A percentile compares a stretch with the other conserved stretches of the same genome.
Evolutionary conservation across 2,329 filamentous ascomycete genomes (phyloP).

Genomic region (Harringtonia lauricola): DNA sequence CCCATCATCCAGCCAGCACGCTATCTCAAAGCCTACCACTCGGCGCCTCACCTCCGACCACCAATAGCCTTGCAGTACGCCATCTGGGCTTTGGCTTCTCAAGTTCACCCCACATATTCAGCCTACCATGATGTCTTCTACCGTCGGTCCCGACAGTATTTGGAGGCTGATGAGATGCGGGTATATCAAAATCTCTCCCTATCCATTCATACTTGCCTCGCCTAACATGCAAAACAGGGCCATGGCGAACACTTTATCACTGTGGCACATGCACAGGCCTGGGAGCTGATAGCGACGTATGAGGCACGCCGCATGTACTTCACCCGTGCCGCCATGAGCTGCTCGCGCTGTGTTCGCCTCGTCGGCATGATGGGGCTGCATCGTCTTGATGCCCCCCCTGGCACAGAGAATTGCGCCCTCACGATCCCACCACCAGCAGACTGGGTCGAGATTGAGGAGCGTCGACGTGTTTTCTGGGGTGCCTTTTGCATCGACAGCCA

Average conservation of each 20-base stretch:
- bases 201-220: too few relatives aligned
- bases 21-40: slow-evolving; percentile 65
- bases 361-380: slow-evolving; percentile 79
- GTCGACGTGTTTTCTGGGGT: slow-evolving; percentile 78
- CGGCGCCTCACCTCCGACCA: slow-evolving; percentile 61
- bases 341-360: slow-evolving; percentile 58
- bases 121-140: slow-evolving; percentile 71
- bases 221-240: slow-evolving; percentile 29
- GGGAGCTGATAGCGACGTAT: slow-evolving; percentile 62
- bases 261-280: slow-evolving; percentile 69
- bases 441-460: slow-evolving; percentile 68
- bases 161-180: slow-evolving; percentile 76
- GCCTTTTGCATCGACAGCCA: slow-evolving; percentile 76
- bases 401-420: slow-evolving; percentile 45
- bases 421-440: slow-evolving; percentile 62
- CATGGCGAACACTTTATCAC: slow-evolving; percentile 72
- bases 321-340: slow-evolving; percentile 74
- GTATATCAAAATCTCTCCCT: slow-evolving; percentile 22
- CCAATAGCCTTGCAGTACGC: slow-evolving; percentile 76
- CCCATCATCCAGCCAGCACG: slow-evolving; percentile 71
- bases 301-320: slow-evolving; percentile 83
- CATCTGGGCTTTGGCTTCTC: slow-evolving; percentile 75
- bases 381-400: slow-evolving; percentile 46
- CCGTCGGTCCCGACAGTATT: slow-evolving; percentile 68
- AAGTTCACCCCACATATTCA: slow-evolving; percentile 60